Evolutionary conservation across 257 asterid species (phyloP).

Genomic region (Craterostigma plantagineum): DNA sequence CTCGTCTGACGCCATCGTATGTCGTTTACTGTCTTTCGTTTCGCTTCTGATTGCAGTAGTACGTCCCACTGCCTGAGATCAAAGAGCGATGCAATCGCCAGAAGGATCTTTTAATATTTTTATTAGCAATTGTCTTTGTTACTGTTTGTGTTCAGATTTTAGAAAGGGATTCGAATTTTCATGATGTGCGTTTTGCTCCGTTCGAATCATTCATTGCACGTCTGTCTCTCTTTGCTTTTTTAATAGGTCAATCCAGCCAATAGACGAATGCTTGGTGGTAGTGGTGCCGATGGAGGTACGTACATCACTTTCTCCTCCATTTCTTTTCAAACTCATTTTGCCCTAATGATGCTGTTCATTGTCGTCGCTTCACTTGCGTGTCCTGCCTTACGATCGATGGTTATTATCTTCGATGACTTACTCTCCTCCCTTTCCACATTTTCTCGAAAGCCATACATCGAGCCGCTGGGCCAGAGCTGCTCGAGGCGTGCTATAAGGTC

Average conservation of each 20-base stretch:
- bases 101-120: too few species aligned
- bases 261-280: constrained; percentile 88
- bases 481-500: constrained; percentile 57
- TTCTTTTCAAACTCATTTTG: background rate
- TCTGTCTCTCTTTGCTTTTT: constrained; percentile 5
- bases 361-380: too few species aligned
- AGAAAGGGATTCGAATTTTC: too few species aligned
- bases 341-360: too few species aligned
- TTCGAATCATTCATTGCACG: background rate
- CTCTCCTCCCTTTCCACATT: background rate
- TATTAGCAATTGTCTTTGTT: too few species aligned
- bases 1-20: constrained; percentile 82
- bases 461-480: constrained; percentile 88
- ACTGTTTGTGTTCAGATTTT: too few species aligned
- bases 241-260: constrained; percentile 87
- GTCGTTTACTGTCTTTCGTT: constrained; percentile 7
- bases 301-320: constrained; percentile 6
- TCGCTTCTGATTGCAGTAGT: background rate
- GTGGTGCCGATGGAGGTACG: constrained; percentile 97
- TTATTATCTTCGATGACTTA: background rate
- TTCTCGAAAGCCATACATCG: constrained; percentile 55
- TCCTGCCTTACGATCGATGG: too few species aligned
- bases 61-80: background rate
- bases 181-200: background rate
- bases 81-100: background rate